These are phyloP conservation scores for Kazachstania sp. DNA, from an alignment of 1,139 yeast genomes.

Conservation along the genomic window DNA sequence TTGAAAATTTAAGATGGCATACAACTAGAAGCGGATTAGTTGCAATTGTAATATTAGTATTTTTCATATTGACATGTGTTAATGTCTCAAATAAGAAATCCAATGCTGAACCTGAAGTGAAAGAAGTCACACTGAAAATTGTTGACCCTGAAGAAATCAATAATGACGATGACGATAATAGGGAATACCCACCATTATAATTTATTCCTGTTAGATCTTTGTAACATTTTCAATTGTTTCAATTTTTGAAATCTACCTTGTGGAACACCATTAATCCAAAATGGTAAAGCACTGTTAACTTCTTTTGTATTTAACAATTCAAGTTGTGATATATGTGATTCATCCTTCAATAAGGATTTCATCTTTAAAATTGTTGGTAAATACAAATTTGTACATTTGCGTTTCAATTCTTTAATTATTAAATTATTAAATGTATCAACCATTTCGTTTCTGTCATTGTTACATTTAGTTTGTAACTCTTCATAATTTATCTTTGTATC, in stretches of 20 bases:
- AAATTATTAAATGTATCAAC: conserved; percentile 49
- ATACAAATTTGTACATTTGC: conserved; percentile 44
- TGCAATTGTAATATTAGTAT: conserved; percentile 37
- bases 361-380: conserved; percentile 53
- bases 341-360: conserved; percentile 39
- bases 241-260: conserved; percentile 49
- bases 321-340: conserved; percentile 45
- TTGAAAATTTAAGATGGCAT: conserved; percentile 89
- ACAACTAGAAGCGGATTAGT: conserved; percentile 72
- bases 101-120: conserved; percentile 6
- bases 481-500: conserved; percentile 24
- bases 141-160: conserved; percentile 11
- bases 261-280: conserved; percentile 70
- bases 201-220: background rate
- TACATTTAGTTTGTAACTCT: background rate
- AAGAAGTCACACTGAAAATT: background rate
- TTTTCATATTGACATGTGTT: conserved; percentile 42
- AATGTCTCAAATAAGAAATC: conserved; percentile 35
- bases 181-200: background rate
- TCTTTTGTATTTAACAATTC: conserved; percentile 55
- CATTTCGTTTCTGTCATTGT: background rate
- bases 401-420: conserved; percentile 42
- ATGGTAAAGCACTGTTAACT: conserved; percentile 55
- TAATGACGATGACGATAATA: background rate
- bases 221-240: conserved; percentile 33